Conservation (phyloP, 352 stramenopile genomes). For the Phytophthora lateralis region DNA sequence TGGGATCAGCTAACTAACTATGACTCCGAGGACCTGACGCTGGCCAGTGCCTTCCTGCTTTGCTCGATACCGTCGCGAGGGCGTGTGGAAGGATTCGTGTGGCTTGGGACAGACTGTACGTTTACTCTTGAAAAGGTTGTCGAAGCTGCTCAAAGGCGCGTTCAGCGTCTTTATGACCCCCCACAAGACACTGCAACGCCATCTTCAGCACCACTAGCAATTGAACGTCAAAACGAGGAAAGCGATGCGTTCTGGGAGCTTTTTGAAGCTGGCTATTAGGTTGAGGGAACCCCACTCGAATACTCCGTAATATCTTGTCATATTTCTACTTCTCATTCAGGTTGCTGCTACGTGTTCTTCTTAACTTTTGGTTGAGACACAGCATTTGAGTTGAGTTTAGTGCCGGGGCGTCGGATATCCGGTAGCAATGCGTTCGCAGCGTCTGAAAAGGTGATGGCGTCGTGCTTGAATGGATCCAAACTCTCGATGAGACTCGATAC, state of each 20-base stretch:
- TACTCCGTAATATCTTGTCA: conserved; percentile 2
- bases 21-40: conserved; percentile 59
- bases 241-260: conserved; percentile 64
- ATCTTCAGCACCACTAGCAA: conserved; percentile 1
- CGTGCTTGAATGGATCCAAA: conserved; percentile 70
- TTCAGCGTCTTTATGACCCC: conserved; percentile 9
- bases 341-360: not conserved
- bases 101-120: conserved; percentile 38
- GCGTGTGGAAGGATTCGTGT: conserved; percentile 34
- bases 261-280: conserved; percentile 68
- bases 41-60: conserved; percentile 44
- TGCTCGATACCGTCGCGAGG: conserved; percentile 7
- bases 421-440: conserved; percentile 42
- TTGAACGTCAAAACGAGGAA: conserved; percentile 43
- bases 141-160: conserved; percentile 19
- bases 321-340: conserved; percentile 12
- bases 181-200: not conserved
- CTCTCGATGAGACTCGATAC: conserved; percentile 52
- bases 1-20: conserved; percentile 71
- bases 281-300: not conserved
- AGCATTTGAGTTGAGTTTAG: conserved; percentile 14
- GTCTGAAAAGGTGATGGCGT: conserved; percentile 83
- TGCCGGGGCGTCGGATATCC: conserved; percentile 32
- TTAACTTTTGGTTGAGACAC: conserved; percentile 26
- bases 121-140: conserved; percentile 19